These are phyloP conservation scores for Coriolopsis trogii DNA, from an alignment of 1,284 basidiomycete genomes.

Conservation along the genomic window DNA sequence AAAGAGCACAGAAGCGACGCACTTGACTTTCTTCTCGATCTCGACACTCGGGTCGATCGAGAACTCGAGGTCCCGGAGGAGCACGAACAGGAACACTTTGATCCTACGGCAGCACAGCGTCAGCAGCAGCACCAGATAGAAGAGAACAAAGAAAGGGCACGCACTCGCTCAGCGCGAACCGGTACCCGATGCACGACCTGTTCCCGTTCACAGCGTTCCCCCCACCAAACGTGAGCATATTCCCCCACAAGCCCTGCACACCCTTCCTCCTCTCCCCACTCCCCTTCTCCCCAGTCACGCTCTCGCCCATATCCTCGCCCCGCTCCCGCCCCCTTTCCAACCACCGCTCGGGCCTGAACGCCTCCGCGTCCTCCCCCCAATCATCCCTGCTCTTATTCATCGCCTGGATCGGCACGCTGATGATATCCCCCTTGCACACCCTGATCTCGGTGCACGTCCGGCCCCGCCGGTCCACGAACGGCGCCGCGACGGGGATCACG, in stretches of 20 bases:
- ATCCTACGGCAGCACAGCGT: conserved; percentile 43
- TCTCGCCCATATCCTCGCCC: conserved; percentile 19
- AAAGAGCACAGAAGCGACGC: conserved; percentile 33
- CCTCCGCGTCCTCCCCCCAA: conserved; percentile 71
- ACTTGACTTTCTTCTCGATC: conserved; percentile 69
- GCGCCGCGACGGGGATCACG: conserved; percentile 52
- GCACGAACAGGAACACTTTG: conserved; percentile 61
- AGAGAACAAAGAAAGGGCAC: conserved; percentile 32
- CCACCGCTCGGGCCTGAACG: conserved; percentile 73
- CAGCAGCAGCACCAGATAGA: not conserved
- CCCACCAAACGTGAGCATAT: conserved; percentile 67
- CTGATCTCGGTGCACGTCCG: conserved; percentile 43
- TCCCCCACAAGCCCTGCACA: conserved; percentile 65
- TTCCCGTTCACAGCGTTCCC: conserved; percentile 55
- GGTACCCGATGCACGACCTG: conserved; percentile 73
- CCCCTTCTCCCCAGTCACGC: conserved; percentile 27
- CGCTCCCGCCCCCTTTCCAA: conserved; percentile 27
- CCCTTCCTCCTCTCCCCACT: conserved; percentile 29
- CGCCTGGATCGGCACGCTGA: conserved; percentile 64
- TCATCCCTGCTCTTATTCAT: conserved; percentile 62
- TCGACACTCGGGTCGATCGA: conserved; percentile 52
- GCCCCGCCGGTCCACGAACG: conserved; percentile 34
- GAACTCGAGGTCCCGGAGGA: conserved; percentile 60
- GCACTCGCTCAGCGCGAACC: conserved; percentile 72
- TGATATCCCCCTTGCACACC: conserved; percentile 58